These are phyloP conservation scores for Aspergillus sclerotiicarbonarius DNA, from an alignment of 495 filamentous ascomycete species.

Conservation along the genomic window DNA sequence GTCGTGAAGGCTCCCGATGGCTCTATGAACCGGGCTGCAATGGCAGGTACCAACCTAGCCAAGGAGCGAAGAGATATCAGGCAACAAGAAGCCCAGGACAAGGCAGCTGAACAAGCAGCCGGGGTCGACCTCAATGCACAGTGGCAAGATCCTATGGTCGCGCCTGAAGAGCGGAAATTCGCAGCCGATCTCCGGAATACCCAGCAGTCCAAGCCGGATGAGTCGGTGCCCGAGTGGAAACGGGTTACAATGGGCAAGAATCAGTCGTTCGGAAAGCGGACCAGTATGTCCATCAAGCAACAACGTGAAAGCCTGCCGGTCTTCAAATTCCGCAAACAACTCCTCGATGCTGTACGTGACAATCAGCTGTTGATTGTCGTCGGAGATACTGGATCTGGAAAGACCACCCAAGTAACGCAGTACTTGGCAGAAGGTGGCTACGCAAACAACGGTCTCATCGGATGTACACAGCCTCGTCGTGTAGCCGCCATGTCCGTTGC, in stretches of 20 bases:
- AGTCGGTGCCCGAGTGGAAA: conserved; percentile 90
- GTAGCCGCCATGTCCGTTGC: conserved; percentile 97
- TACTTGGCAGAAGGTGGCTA: conserved; percentile 93
- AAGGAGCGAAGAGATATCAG: conserved; percentile 86
- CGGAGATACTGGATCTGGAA: conserved; percentile 95
- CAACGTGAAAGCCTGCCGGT: conserved; percentile 90
- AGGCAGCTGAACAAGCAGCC: conserved; percentile 71
- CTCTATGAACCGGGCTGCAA: conserved; percentile 89
- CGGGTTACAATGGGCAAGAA: conserved; percentile 78
- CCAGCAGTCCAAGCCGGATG: conserved; percentile 53
- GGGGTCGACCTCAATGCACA: conserved; percentile 85
- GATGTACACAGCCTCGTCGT: conserved; percentile 95
- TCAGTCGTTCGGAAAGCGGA: conserved; percentile 78
- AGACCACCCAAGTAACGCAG: conserved; percentile 95
- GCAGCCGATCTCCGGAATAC: conserved; percentile 73
- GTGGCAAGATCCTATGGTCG: conserved; percentile 96
- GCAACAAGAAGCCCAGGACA: conserved; percentile 84
- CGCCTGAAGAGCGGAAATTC: conserved; percentile 79
- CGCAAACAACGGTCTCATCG: conserved; percentile 85
- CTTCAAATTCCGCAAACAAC: conserved; percentile 81
- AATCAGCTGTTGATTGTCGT: conserved; percentile 96
- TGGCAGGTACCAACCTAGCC: conserved; percentile 86
- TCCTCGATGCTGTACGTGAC: conserved; percentile 81
- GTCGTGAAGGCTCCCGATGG: conserved; percentile 98
- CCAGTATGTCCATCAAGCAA: conserved; percentile 90